Evolutionary conservation across 129 eudicot species (phyloP).

Genomic region (Logfia minima): DNA sequence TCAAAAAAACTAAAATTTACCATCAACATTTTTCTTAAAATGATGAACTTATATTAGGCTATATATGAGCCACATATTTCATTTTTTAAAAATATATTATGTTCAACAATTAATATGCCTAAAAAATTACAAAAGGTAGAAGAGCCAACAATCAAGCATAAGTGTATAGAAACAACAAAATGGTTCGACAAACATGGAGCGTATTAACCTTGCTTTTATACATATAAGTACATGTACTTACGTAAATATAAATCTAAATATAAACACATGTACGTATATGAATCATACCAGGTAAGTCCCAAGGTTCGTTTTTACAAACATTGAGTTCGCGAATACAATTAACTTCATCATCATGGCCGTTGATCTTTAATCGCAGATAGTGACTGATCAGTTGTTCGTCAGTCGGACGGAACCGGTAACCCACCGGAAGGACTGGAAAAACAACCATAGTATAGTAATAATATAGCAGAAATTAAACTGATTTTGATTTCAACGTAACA

Average conservation of each 20-base stretch:
- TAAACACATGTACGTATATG: neutral
- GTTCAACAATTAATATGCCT: neutral
- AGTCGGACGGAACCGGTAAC: conserved; percentile 82
- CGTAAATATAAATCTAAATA: too few relatives aligned
- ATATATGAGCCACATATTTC: too few relatives aligned
- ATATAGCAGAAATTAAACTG: neutral
- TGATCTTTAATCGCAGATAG: conserved; percentile 67
- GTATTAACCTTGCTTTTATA: neutral
- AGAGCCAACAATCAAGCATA: neutral
- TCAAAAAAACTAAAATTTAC: neutral
- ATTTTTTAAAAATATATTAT: too few relatives aligned
- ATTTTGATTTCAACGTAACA: neutral
- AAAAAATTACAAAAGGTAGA: neutral
- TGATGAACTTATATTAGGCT: too few relatives aligned
- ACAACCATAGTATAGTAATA: conserved; percentile 16
- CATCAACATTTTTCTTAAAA: neutral
- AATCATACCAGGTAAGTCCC: conserved; percentile 74
- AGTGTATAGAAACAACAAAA: neutral
- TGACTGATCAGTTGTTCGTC: conserved; percentile 80
- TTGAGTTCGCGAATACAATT: conserved; percentile 67
- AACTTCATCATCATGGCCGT: conserved; percentile 50
- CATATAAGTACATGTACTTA: neutral
- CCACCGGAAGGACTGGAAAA: conserved; percentile 85
- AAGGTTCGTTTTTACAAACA: conserved; percentile 79
- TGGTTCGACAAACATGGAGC: neutral